Percentiles rank a stretch among this genome's conserved stretches.
Evolutionary conservation across 2,329 filamentous ascomycete genomes (phyloP).

Genomic region (Penicillium hordei): DNA sequence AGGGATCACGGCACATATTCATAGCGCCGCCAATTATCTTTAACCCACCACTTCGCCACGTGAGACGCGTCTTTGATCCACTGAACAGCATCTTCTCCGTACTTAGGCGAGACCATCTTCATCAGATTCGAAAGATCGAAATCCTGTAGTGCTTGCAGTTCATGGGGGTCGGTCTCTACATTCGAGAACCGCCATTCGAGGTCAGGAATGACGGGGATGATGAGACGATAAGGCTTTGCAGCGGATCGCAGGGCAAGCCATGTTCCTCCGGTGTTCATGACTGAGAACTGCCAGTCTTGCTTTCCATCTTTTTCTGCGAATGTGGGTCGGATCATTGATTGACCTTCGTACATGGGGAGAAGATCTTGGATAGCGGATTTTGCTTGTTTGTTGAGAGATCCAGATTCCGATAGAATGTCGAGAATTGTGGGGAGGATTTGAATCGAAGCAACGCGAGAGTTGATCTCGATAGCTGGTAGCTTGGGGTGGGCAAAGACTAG

Average conservation of each 20-base stretch:
- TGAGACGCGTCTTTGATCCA: constrained; percentile 41
- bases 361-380: constrained; percentile 40
- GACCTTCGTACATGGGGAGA: constrained; percentile 48
- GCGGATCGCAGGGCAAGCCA: constrained; percentile 67
- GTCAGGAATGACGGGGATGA: constrained; percentile 76
- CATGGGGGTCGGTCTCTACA: constrained; percentile 35
- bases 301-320: constrained; percentile 36
- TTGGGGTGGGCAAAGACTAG: background rate
- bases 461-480: background rate
- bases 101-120: constrained; percentile 23
- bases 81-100: constrained; percentile 35
- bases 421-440: constrained; percentile 44
- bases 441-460: background rate
- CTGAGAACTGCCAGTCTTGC: constrained; percentile 35
- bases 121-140: constrained; percentile 33
- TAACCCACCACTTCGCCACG: constrained; percentile 42
- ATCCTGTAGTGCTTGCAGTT: constrained; percentile 33
- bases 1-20: constrained; percentile 14
- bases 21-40: constrained; percentile 32
- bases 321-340: constrained; percentile 48
- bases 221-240: constrained; percentile 71
- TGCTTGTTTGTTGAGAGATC: constrained; percentile 39
- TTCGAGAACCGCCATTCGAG: constrained; percentile 46
- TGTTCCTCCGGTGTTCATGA: constrained; percentile 39
- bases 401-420: constrained; percentile 45